Evolutionary conservation across 768 basidiomycete genomes (phyloP).

Genomic region (Boletus sp.): DNA sequence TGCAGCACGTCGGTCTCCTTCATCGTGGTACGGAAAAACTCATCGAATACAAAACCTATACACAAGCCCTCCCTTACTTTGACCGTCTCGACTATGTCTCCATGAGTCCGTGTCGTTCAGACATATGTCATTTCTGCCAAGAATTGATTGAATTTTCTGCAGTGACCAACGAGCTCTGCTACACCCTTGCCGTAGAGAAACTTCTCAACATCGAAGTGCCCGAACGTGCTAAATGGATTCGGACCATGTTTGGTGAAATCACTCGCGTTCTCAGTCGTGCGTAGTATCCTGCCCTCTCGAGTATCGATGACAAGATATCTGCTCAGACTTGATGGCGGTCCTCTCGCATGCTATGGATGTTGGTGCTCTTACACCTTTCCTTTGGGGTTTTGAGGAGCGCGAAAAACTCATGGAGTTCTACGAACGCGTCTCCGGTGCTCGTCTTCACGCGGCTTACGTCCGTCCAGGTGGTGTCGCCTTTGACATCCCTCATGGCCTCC

Average conservation of each 20-base stretch:
- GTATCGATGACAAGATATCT: not conserved
- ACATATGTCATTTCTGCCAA: not conserved
- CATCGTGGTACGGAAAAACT: conserved; percentile 98
- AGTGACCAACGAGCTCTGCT: conserved; percentile 99
- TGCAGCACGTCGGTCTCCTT: conserved; percentile 87
- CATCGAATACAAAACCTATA: conserved; percentile 98
- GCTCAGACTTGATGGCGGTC: conserved; percentile 89
- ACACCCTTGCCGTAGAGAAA: conserved; percentile 96
- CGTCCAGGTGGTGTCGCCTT: conserved; percentile 98
- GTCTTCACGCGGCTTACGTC: conserved; percentile 96
- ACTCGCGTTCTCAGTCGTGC: conserved; percentile 91
- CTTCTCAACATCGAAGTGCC: conserved; percentile 96
- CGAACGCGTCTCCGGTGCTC: conserved; percentile 97
- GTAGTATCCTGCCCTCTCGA: conserved; percentile 26
- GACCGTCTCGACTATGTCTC: conserved; percentile 99
- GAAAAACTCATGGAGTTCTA: conserved; percentile 99
- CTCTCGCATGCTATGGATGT: conserved; percentile 97
- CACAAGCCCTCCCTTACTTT: conserved; percentile 96
- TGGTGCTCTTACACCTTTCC: conserved; percentile 95
- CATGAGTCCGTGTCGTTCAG: conserved; percentile 72
- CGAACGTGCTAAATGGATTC: conserved; percentile 97
- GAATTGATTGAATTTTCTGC: conserved; percentile 6
- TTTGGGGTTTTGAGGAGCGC: conserved; percentile 99
- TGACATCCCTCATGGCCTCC: conserved; percentile 96
- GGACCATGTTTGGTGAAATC: conserved; percentile 95